phyloP scores from a whole-genome alignment of 805 yeast genomes.

The Saccharomycopsis babjevae region DNA sequence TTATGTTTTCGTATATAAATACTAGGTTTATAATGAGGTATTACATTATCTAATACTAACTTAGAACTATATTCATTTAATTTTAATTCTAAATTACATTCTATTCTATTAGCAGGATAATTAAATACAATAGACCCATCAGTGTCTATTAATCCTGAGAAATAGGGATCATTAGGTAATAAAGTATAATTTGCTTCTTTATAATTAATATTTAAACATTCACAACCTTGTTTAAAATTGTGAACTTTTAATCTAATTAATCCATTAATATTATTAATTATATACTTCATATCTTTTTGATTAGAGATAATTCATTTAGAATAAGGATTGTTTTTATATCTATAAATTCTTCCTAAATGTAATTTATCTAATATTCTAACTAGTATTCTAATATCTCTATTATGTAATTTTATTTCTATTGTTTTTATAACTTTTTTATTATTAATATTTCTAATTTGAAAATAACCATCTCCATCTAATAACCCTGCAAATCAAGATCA shows the following conservation, averaged over 20 bases:
- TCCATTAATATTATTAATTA: neutral
- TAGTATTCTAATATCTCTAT: conserved; percentile 5
- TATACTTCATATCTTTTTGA: neutral
- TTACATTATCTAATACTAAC: conserved; percentile 1
- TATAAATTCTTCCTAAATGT: conserved; percentile 5
- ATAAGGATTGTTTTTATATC: conserved; percentile 6
- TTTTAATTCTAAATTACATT: conserved; percentile 6
- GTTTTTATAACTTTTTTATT: neutral
- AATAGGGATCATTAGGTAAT: conserved; percentile 5
- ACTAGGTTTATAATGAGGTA: conserved; percentile 13
- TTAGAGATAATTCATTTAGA: conserved; percentile 1
- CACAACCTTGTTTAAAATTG: conserved; percentile 1
- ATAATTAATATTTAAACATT: conserved; percentile 3
- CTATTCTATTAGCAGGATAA: neutral
- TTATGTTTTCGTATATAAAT: neutral
- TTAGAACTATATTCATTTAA: conserved; percentile 3
- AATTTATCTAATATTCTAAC: conserved; percentile 4
- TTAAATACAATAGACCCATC: conserved; percentile 6
- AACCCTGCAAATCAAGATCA: conserved; percentile 4
- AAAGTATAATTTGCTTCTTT: conserved; percentile 7
- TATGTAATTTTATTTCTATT: conserved; percentile 4
- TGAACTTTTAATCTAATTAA: neutral
- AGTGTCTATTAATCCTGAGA: conserved; percentile 8
- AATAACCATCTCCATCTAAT: conserved; percentile 6
- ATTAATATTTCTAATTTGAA: conserved; percentile 3